A percentile compares a stretch with the other conserved stretches of the same genome.
Conservation (phyloP, 2,329 filamentous ascomycete genomes). For the Fusarium brevicatenulatum region DNA sequence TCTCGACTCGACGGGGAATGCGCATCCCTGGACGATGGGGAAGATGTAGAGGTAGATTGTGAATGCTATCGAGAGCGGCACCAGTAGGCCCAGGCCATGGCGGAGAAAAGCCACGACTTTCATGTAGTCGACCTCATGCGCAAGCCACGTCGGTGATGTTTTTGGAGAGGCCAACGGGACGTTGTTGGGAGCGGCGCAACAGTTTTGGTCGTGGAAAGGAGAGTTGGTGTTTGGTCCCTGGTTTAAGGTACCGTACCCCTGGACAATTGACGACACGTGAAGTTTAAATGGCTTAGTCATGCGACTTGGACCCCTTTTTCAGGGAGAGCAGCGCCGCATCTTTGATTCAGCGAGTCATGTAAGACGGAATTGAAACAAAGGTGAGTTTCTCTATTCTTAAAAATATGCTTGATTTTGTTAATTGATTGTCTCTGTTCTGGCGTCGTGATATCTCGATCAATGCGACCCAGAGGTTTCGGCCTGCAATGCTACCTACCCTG, state of each 20-base stretch:
- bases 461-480: too few relatives aligned
- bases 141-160: conserved; percentile 27
- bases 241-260: conserved; percentile 1
- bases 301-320: conserved; percentile 18
- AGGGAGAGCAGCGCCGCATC: background rate
- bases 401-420: background rate
- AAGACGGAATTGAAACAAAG: background rate
- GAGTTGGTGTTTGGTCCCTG: conserved; percentile 11
- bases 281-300: conserved; percentile 37
- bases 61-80: conserved; percentile 73
- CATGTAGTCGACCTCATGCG: conserved; percentile 60
- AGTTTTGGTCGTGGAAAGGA: conserved; percentile 10
- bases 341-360: background rate
- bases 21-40: conserved; percentile 81
- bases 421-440: too few relatives aligned
- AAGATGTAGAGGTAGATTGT: conserved; percentile 89
- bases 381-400: background rate
- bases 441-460: background rate
- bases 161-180: conserved; percentile 8
- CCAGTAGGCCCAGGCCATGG: conserved; percentile 63
- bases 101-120: conserved; percentile 63
- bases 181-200: conserved; percentile 24
- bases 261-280: conserved; percentile 29
- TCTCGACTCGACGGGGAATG: conserved; percentile 71
- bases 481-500: background rate